Evolutionary conservation across 164 flowering plant species (phyloP), one percentile per base, ranked within the genome.

Genomic region (Berberis thunbergii): DNA sequence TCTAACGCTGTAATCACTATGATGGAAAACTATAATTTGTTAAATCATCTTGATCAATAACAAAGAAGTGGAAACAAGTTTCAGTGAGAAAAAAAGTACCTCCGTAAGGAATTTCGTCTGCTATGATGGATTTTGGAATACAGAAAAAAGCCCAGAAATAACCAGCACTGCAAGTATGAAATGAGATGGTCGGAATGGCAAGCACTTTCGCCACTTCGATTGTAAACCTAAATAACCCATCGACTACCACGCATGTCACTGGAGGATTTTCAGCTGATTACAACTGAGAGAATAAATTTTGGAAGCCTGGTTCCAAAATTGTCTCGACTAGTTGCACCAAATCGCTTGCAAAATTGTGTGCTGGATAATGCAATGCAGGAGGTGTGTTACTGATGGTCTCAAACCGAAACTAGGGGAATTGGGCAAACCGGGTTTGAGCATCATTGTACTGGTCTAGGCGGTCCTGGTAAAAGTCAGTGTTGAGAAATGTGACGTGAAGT

Each of bases 131-230:
- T 26, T 26, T 26, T 26, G 26, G 26, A 26, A 26, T 26, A 26
- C 26, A 26, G 26, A 26, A 26, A 26, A 26, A 26, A 26, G 26
- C 26, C 26, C 26, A 26, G 26, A 26, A 26, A 26, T 26, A 26
- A 26, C 26, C 0, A 26, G 26, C 76, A 64, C 84, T 82, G 3
- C 76, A 11, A 0, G 84, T 77, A 3, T 78, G 77, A 38, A 79
- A 76, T 43, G 63, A 59, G 9, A 83, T 63, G 6, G 72, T 45
- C 0, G 81, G 81, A 59, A 85, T 66, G 0, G 68, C 73, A 38
- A 77, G 39, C 54, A 81, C 84, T 0, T 50, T 57, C 3, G 74
- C 89, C 6, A 77, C 67, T 43, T 79, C 85, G 45, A 61, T 10
- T 0, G 73, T 59, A 52, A 73, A 75, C 1, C 69, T 49, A 55